A percentile compares a stretch with the other conserved stretches of the same genome.
These are phyloP conservation scores for Urochloa ruziziensis DNA, from an alignment of 176 grass and related monocot species.

Conservation along the genomic window DNA sequence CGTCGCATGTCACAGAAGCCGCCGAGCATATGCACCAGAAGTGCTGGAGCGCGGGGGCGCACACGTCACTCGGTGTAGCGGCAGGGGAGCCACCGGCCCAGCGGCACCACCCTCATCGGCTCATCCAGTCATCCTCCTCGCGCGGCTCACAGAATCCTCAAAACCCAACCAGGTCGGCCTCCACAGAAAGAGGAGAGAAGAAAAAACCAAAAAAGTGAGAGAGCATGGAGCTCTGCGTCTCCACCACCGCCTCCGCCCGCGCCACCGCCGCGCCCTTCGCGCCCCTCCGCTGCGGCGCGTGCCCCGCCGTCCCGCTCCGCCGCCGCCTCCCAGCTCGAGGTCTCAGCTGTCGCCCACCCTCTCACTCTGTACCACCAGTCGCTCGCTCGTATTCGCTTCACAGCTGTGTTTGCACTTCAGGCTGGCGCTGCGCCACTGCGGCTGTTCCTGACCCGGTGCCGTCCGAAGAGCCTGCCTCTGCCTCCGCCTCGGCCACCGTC, in stretches of 20 bases:
- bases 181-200: constrained; percentile 12
- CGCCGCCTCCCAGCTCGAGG: constrained; percentile 19
- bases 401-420: neutral
- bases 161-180: constrained; percentile 7
- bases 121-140: constrained; percentile 32
- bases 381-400: neutral
- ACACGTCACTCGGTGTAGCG: neutral
- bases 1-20: constrained; percentile 2
- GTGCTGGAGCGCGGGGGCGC: neutral
- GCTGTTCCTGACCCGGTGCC: constrained; percentile 28
- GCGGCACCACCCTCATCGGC: neutral
- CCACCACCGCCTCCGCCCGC: constrained; percentile 30
- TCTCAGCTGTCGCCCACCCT: neutral
- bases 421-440: constrained; percentile 37
- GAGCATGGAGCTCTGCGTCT: constrained; percentile 48
- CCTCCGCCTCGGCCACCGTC: constrained; percentile 3
- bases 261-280: constrained; percentile 22
- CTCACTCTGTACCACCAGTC: fast-evolving
- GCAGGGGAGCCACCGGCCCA: neutral
- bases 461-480: constrained; percentile 35
- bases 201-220: neutral
- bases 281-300: neutral
- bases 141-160: constrained; percentile 37
- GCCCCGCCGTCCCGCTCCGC: neutral
- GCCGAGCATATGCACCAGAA: too few relatives aligned